phyloP scores from a whole-genome alignment of 2,329 filamentous ascomycete genomes.

The Ophiocordyceps robertsii region DNA sequence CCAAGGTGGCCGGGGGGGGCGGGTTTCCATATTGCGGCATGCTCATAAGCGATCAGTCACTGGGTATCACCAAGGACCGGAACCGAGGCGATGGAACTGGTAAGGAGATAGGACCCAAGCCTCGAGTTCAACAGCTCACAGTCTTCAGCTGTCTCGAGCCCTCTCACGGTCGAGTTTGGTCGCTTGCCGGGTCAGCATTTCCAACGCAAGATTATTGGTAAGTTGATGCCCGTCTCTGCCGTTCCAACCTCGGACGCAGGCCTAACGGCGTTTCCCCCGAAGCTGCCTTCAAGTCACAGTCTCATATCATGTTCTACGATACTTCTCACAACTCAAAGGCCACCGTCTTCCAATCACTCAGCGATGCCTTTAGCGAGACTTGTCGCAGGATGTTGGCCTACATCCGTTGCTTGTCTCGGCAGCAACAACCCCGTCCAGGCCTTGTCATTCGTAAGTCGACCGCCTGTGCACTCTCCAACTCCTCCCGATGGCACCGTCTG shows the following conservation, averaged over 20 bases:
- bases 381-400: conserved; percentile 63
- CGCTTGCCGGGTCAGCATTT: conserved; percentile 65
- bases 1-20: conserved; percentile 24
- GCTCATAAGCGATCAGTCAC: conserved; percentile 57
- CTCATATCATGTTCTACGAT: conserved; percentile 74
- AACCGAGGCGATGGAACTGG: conserved; percentile 34
- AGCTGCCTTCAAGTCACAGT: conserved; percentile 70
- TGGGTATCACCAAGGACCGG: conserved; percentile 62
- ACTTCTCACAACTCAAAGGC: conserved; percentile 58
- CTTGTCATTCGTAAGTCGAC: conserved; percentile 49
- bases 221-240: conserved; percentile 10
- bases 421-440: conserved; percentile 39
- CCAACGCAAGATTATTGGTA: conserved; percentile 63
- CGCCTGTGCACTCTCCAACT: neutral
- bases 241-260: neutral
- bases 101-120: conserved; percentile 21
- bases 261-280: neutral
- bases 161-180: conserved; percentile 66
- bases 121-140: neutral
- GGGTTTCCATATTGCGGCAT: conserved; percentile 85
- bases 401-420: conserved; percentile 39
- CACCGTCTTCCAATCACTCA: conserved; percentile 62
- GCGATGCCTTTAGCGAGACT: conserved; percentile 61
- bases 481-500: neutral
- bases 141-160: conserved; percentile 39